Evolutionary conservation across 1,284 basidiomycete species (phyloP).

Genomic region (Wallemia mellicola): DNA sequence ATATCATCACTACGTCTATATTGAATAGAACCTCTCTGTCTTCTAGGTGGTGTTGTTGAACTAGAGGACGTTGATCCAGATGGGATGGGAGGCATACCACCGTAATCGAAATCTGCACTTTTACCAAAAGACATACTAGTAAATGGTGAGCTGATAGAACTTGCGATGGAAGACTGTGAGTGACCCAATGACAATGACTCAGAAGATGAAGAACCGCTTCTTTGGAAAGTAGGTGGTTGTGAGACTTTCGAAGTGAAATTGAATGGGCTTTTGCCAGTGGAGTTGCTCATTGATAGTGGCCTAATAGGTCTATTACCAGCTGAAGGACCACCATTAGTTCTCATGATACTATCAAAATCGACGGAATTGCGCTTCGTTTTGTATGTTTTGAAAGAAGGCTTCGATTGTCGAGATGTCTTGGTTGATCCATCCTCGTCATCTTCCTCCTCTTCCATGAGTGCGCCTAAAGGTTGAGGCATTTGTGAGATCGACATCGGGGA

Average conservation of each 20-base stretch:
- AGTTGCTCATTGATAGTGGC: not conserved
- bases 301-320: not conserved
- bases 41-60: not conserved
- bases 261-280: not conserved
- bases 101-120: not conserved
- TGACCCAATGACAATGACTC: not conserved
- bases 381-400: not conserved
- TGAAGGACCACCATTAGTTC: too few species aligned
- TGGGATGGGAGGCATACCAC: not conserved
- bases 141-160: not conserved
- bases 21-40: not conserved
- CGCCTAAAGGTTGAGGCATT: not conserved
- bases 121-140: not conserved
- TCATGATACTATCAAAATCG: not conserved
- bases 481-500: not conserved
- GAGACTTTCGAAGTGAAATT: not conserved
- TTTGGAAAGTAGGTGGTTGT: not conserved
- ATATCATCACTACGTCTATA: not conserved
- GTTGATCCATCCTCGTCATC: not conserved
- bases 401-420: not conserved
- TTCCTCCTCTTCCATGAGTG: not conserved
- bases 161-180: not conserved
- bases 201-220: not conserved
- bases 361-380: not conserved
- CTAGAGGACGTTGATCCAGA: not conserved